Evolutionary conservation across 1,284 basidiomycete genomes (phyloP).

Genomic region (Fomitopsis schrenkii): DNA sequence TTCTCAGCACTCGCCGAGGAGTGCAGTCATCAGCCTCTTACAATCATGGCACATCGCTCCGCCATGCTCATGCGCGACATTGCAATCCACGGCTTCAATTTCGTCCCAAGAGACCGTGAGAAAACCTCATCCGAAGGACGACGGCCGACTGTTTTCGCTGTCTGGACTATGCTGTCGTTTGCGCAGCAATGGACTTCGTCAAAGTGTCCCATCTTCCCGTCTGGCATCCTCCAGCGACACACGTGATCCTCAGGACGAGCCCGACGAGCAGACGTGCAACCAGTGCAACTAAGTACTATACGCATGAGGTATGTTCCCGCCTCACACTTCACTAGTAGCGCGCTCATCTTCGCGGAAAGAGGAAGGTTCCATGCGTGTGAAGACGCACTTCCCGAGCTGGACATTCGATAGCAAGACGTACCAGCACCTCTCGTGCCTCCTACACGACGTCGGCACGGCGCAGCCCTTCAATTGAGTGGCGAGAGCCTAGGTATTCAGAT

Average conservation of each 20-base stretch:
- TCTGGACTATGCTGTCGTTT: slow-evolving; percentile 39
- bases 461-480: slow-evolving; percentile 30
- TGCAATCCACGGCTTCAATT: slow-evolving; percentile 43
- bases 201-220: slow-evolving; percentile 22
- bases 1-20: neutral
- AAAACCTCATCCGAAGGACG: slow-evolving; percentile 41
- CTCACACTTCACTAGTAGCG: neutral
- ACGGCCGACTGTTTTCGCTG: slow-evolving; percentile 39
- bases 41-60: neutral
- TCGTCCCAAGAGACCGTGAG: slow-evolving; percentile 45
- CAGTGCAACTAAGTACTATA: slow-evolving; percentile 51
- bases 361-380: slow-evolving; percentile 42
- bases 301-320: slow-evolving; percentile 36
- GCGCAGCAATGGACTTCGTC: slow-evolving; percentile 39
- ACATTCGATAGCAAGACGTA: slow-evolving; percentile 46
- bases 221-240: neutral
- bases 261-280: slow-evolving; percentile 45
- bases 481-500: neutral
- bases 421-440: slow-evolving; percentile 42
- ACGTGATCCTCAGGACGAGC: slow-evolving; percentile 33
- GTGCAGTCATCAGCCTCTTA: neutral
- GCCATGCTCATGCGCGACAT: slow-evolving; percentile 9
- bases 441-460: slow-evolving; percentile 56
- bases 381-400: slow-evolving; percentile 47
- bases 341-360: neutral